Percentiles rank a stretch among this genome's conserved stretches.
phyloP scores from a whole-genome alignment of 768 basidiomycete genomes.

The Boletellus sp. region DNA sequence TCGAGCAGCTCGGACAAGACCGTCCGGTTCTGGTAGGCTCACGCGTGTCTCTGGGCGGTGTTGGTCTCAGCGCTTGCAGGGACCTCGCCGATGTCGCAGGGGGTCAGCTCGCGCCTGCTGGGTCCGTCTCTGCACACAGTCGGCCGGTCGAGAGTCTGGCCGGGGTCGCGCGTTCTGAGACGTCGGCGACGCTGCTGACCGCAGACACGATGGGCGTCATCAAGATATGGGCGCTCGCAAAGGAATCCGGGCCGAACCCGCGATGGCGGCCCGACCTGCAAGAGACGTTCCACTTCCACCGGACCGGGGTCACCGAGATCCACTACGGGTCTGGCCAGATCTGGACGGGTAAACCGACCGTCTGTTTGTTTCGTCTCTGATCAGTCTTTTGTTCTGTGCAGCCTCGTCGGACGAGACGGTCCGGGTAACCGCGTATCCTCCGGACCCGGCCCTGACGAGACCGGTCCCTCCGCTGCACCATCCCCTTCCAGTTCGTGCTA shows the following conservation, averaged over 20 bases:
- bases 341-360: slow-evolving; percentile 72
- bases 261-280: slow-evolving; percentile 51
- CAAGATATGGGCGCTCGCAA: slow-evolving; percentile 69
- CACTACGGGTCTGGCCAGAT: slow-evolving; percentile 62
- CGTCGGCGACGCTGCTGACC: slow-evolving; percentile 60
- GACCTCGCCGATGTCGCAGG: slow-evolving; percentile 51
- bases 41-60: not conserved
- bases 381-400: slow-evolving; percentile 34
- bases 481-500: slow-evolving; percentile 61
- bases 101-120: slow-evolving; percentile 45
- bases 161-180: slow-evolving; percentile 46
- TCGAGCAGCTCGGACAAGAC: slow-evolving; percentile 91
- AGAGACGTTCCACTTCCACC: slow-evolving; percentile 65
- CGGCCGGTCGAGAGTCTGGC: slow-evolving; percentile 82
- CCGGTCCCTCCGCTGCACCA: slow-evolving; percentile 54
- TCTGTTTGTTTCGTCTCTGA: slow-evolving; percentile 5
- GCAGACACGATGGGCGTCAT: slow-evolving; percentile 92
- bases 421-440: slow-evolving; percentile 51
- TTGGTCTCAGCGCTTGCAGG: slow-evolving; percentile 39
- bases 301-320: slow-evolving; percentile 81
- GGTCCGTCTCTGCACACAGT: slow-evolving; percentile 78
- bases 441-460: slow-evolving; percentile 30
- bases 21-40: slow-evolving; percentile 75
- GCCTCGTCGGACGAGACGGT: slow-evolving; percentile 90
- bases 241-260: slow-evolving; percentile 35